A percentile compares a stretch with the other conserved stretches of the same genome.
Conservation (phyloP, 345 rosid genomes). For the Heritiera fomes region DNA sequence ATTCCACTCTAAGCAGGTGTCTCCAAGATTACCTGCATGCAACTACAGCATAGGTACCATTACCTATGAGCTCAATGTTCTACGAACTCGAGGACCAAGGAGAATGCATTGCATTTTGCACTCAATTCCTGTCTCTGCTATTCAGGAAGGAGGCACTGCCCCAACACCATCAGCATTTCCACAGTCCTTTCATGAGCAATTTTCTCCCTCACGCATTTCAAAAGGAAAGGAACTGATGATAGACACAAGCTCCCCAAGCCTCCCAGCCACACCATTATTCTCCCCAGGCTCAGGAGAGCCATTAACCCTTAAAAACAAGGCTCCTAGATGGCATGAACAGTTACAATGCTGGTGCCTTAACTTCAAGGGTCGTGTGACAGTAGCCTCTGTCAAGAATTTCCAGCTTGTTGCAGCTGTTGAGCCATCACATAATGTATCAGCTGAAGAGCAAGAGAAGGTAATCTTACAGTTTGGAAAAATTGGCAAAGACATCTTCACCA, state of each 20-base stretch:
- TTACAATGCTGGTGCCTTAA: conserved; percentile 97
- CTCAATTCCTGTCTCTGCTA: conserved; percentile 72
- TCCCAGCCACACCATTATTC: conserved; percentile 31
- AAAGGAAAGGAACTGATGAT: conserved; percentile 46
- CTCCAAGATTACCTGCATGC: conserved; percentile 56
- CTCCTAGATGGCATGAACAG: conserved; percentile 98
- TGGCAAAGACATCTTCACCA: conserved; percentile 89
- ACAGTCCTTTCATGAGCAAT: conserved; percentile 39
- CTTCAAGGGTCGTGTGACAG: conserved; percentile 88
- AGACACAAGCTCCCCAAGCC: conserved; percentile 41
- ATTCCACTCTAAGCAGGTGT: conserved; percentile 65
- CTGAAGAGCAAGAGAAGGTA: conserved; percentile 80
- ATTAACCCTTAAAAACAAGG: conserved; percentile 75
- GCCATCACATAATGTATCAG: conserved; percentile 47
- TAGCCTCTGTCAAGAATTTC: conserved; percentile 93
- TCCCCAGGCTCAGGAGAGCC: conserved; percentile 45
- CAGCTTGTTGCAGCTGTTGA: conserved; percentile 88
- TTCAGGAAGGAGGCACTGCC: conserved; percentile 64
- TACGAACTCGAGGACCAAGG: conserved; percentile 88
- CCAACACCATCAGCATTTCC: conserved; percentile 54
- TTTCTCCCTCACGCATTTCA: conserved; percentile 30
- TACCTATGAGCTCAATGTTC: conserved; percentile 88
- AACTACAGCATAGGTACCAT: conserved; percentile 60
- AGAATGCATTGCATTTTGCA: conserved; percentile 86
- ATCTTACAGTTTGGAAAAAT: conserved; percentile 91